Evolutionary conservation across 495 filamentous ascomycete genomes (phyloP).

Genomic region (Recurvomyces mirabilis): DNA sequence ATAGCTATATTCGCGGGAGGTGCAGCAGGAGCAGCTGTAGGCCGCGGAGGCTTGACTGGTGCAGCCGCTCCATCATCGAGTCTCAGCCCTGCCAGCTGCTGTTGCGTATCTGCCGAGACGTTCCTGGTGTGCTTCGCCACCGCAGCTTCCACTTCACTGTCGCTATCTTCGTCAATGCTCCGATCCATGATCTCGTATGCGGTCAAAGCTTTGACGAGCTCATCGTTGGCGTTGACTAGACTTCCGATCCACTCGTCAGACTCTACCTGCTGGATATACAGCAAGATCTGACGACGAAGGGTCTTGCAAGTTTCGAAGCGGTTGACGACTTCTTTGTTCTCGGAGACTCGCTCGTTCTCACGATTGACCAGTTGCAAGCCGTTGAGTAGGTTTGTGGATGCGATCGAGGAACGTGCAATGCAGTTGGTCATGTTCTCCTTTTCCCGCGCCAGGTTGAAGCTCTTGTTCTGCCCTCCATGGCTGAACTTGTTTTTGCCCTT

Average conservation of each 20-base stretch:
- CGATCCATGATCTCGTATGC: constrained; percentile 90
- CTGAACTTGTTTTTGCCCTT: constrained; percentile 37
- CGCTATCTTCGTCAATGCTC: constrained; percentile 91
- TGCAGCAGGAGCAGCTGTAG: too few relatives aligned
- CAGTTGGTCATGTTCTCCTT: constrained; percentile 70
- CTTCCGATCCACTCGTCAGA: constrained; percentile 38
- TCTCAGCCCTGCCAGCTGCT: constrained; percentile 26
- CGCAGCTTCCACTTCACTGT: constrained; percentile 51
- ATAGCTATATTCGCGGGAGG: constrained; percentile 27
- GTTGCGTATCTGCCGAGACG: not conserved
- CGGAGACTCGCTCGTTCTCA: constrained; percentile 75
- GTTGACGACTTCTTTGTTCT: constrained; percentile 62
- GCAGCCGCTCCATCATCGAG: constrained; percentile 19
- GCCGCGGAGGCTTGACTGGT: constrained; percentile 28
- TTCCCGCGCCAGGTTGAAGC: constrained; percentile 79
- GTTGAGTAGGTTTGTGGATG: constrained; percentile 84
- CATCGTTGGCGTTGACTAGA: constrained; percentile 37
- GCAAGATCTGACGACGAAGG: constrained; percentile 69
- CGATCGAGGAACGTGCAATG: constrained; percentile 75
- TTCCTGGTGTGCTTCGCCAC: constrained; percentile 15
- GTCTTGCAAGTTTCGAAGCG: constrained; percentile 80
- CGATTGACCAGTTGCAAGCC: constrained; percentile 82
- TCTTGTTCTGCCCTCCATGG: constrained; percentile 23
- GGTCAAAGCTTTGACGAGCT: constrained; percentile 79
- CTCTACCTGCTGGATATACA: constrained; percentile 54